Evolutionary conservation across 257 asterid species (phyloP), one percentile per base, ranked within the genome.

Genomic region (Leptodermis oblonga): DNA sequence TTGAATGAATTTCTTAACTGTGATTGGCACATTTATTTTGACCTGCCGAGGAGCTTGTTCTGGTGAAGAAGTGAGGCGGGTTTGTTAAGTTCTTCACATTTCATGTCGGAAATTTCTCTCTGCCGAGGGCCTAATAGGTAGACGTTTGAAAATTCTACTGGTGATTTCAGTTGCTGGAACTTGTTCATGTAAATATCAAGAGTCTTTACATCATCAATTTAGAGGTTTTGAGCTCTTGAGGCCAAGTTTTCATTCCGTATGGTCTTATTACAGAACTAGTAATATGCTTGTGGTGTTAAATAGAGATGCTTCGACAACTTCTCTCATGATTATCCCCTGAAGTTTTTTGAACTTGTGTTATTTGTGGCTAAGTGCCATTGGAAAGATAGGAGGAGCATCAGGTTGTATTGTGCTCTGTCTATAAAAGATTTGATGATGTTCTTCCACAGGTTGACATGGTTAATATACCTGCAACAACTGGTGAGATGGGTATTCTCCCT

Each of bases 401-500:
- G 67, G 59, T 59, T 71, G 42, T 15, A 45, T 39, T 34, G 42
- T 2, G 5, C 59, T 30, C 62, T 55, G 43, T 22, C 62, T 3
- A 23, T 42, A 31, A 62, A 23, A 66, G 41, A 7, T 51, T 62
- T 30, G 1, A 0, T 9, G 4, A 58, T n/a, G 10, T 33, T 37
- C 30, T 45, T 17, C 53, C 60, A 41, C 73, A 87, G 91, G 95
- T 83, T 59, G 95, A 87, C 71, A 83, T 82, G 89, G 85, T 83
- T 15, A 76, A 62, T 25, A 77, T 83, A 30, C 91, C 95, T 5
- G 81, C 88, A 22, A 65, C 81, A 65, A 74, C 83, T 6, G 95
- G 89, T 64, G 80, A 80, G 75, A 75, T 85, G 89, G 89, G 91
- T 26, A 73, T 85, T 62, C 84, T 82, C 63, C 87, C 91, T 2